Conservation (phyloP, 2,329 filamentous ascomycete genomes). For the Fusarium sp. region DNA sequence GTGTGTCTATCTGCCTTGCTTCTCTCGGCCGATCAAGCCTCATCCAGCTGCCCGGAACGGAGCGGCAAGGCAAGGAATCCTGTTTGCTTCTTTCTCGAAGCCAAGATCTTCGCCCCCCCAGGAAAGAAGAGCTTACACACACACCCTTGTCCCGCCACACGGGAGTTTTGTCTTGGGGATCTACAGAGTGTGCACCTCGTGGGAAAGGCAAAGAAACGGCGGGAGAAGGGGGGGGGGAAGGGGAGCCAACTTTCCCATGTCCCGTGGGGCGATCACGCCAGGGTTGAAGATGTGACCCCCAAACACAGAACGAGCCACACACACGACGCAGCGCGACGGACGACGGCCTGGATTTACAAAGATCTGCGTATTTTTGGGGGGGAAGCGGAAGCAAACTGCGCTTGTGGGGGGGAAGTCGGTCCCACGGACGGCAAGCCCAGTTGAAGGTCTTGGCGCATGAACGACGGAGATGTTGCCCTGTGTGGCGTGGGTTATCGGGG, state of each 20-base stretch:
- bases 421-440: conserved; percentile 12
- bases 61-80: conserved; percentile 6
- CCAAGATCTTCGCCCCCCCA: conserved; percentile 1
- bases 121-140: conserved; percentile 4
- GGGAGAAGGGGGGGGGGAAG: background rate
- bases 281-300: conserved; percentile 8
- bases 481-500: conserved; percentile 18
- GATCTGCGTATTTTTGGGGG: conserved; percentile 23
- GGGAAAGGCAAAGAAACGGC: conserved; percentile 1
- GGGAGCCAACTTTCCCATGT: background rate
- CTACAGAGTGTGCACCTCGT: conserved; percentile 1
- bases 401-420: conserved; percentile 5
- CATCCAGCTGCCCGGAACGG: conserved; percentile 10
- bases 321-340: background rate
- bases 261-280: conserved; percentile 30
- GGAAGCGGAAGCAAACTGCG: background rate
- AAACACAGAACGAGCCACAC: conserved; percentile 2
- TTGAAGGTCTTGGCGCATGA: conserved; percentile 39
- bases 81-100: conserved; percentile 11
- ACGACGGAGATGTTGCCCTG: conserved; percentile 13
- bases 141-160: conserved; percentile 15
- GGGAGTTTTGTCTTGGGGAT: conserved; percentile 11
- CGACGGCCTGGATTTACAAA: conserved; percentile 21
- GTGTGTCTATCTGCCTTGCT: background rate
- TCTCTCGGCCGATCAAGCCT: conserved; percentile 18